phyloP scores from a whole-genome alignment of 2,329 filamentous ascomycete genomes.

The Sporothrix humicola region DNA sequence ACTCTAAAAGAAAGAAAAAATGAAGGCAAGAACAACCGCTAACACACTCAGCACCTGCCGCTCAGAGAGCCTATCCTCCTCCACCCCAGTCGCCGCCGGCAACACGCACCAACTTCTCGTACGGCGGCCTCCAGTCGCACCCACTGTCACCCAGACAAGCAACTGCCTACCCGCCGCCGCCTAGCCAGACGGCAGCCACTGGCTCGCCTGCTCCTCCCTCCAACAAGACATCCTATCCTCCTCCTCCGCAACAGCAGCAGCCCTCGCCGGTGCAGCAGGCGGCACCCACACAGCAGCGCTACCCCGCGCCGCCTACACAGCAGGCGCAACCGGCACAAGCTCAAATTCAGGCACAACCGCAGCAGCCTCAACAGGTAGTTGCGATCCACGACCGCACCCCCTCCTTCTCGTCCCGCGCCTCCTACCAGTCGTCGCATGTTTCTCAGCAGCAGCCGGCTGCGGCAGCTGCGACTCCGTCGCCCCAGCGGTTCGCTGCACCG shows the following conservation, averaged over 20 bases:
- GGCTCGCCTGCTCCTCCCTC: constrained; percentile 43
- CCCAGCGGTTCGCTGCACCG: constrained; percentile 40
- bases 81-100: constrained; percentile 48
- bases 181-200: constrained; percentile 40
- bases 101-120: constrained; percentile 47
- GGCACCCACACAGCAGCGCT: constrained; percentile 42
- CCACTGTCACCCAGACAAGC: constrained; percentile 37
- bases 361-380: constrained; percentile 44
- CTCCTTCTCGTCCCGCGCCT: constrained; percentile 38
- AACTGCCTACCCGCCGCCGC: constrained; percentile 46
- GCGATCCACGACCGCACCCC: constrained; percentile 47
- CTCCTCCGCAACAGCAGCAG: constrained; percentile 43
- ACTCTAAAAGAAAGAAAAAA: neutral
- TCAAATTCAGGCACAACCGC: constrained; percentile 38
- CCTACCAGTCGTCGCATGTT: constrained; percentile 37
- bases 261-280: constrained; percentile 36
- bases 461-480: constrained; percentile 30
- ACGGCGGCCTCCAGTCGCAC: constrained; percentile 42
- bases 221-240: constrained; percentile 44
- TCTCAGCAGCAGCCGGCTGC: neutral
- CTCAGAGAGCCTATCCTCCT: constrained; percentile 45
- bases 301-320: constrained; percentile 41
- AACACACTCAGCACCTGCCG: constrained; percentile 31
- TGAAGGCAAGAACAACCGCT: neutral
- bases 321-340: constrained; percentile 32